These are phyloP conservation scores for Penicillium cosmopolitanum DNA, from an alignment of 495 filamentous ascomycete genomes.

Conservation along the genomic window DNA sequence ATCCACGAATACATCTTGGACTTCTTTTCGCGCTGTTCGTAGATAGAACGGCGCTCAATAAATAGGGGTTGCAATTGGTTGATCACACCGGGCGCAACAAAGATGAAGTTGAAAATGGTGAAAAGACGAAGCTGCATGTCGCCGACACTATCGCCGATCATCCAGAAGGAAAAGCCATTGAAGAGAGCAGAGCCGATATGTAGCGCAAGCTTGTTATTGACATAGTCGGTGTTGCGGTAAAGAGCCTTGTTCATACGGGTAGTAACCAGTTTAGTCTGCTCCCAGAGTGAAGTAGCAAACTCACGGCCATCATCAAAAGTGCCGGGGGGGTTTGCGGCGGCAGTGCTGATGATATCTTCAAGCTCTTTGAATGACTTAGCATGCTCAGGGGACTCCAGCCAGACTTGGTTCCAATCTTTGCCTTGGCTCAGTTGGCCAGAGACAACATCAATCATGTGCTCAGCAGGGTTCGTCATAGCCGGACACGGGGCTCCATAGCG, in stretches of 20 bases:
- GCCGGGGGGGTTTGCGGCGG: slow-evolving; percentile 35
- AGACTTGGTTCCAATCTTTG: slow-evolving; percentile 66
- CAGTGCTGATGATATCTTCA: slow-evolving; percentile 52
- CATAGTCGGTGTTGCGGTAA: slow-evolving; percentile 65
- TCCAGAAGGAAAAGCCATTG: slow-evolving; percentile 51
- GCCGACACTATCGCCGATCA: slow-evolving; percentile 32
- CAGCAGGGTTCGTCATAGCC: slow-evolving; percentile 74
- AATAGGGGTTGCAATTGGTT: slow-evolving; percentile 58
- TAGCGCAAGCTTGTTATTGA: slow-evolving; percentile 61
- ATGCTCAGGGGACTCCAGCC: slow-evolving; percentile 60
- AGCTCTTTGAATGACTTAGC: slow-evolving; percentile 53
- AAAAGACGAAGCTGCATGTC: slow-evolving; percentile 41
- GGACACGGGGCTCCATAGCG: slow-evolving; percentile 76
- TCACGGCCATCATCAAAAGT: slow-evolving; percentile 48
- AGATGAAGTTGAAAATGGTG: slow-evolving; percentile 56
- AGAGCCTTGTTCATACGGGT: slow-evolving; percentile 61
- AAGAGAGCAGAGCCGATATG: slow-evolving; percentile 42
- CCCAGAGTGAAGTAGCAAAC: slow-evolving; percentile 60
- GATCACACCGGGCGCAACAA: slow-evolving; percentile 53
- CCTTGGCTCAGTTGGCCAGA: slow-evolving; percentile 39
- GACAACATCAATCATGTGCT: slow-evolving; percentile 92
- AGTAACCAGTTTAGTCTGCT: slow-evolving; percentile 60
- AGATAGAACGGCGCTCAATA: slow-evolving; percentile 55
- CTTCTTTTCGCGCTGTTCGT: slow-evolving; percentile 56
- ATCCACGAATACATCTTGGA: slow-evolving; percentile 61